phyloP scores from a whole-genome alignment of 1,139 yeast species.

The Yamadazyma dushanensis region DNA sequence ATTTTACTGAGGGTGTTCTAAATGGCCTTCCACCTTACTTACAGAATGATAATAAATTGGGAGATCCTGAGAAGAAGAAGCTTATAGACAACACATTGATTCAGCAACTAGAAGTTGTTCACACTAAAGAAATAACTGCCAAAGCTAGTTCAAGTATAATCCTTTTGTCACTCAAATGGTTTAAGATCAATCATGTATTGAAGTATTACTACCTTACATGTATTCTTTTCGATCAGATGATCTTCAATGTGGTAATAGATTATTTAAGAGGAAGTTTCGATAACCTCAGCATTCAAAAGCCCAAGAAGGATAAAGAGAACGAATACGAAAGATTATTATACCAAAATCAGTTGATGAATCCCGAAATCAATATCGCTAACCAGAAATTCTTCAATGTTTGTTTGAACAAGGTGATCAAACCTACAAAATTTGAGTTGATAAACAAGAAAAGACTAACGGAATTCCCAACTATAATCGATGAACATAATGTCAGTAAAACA shows the following conservation, averaged over 20 bases:
- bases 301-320: constrained; percentile 24
- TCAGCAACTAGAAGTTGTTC: constrained; percentile 53
- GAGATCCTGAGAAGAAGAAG: constrained; percentile 19
- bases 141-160: constrained; percentile 63
- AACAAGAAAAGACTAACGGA: constrained; percentile 30
- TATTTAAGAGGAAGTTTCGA: constrained; percentile 41
- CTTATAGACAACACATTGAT: constrained; percentile 29
- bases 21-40: constrained; percentile 35
- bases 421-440: constrained; percentile 24
- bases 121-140: constrained; percentile 63
- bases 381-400: constrained; percentile 49
- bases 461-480: constrained; percentile 25
- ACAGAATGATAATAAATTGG: constrained; percentile 13
- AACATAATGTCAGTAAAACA: constrained; percentile 29
- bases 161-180: constrained; percentile 66
- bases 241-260: constrained; percentile 44
- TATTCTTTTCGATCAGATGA: constrained; percentile 72
- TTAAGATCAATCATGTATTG: constrained; percentile 71
- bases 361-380: constrained; percentile 39
- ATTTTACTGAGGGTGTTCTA: constrained; percentile 39
- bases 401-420: constrained; percentile 18
- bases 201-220: constrained; percentile 77
- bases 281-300: constrained; percentile 33
- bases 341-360: constrained; percentile 47
- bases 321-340: constrained; percentile 38